Base-by-base conservation (phyloP, 176 grass and related monocot species). In the Carex littledalei region DNA sequence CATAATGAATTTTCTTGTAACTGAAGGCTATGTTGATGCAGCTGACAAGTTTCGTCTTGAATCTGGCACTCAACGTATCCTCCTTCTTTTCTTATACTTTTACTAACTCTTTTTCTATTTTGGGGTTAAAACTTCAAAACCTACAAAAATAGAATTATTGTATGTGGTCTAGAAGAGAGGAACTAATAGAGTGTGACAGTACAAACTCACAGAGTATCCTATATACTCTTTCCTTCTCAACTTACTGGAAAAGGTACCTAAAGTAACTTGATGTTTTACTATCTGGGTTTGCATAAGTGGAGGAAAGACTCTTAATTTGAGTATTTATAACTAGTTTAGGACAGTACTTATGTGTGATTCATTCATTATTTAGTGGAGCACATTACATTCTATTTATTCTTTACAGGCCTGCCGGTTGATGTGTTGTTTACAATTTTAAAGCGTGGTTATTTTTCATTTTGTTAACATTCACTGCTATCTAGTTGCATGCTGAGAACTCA, bases 1-100 rank as follows among this genome's bases (percentile, higher is more conserved):
- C 50, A 90, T 97, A 60, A 97, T 97, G 94, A 97, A 97, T 59
- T 97, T 91, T 84, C 91, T 98, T 61, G 92, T 98, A 71, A 94
- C 92, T 52, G 95, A 98, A 86, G 95, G 95, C 41, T 94, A 90
- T 78, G 92, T 93, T 53, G 92, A 98, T 67, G 92, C 95, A 57
- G 95, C 95, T 53, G 95, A 98, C 65, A 98, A 93, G 85, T 98
- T 98, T 85, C 95, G 92, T 65, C 16, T 91, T 71, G 95, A 98
- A 87, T 94, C 92, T 69, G 95, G 92, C 87, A 93, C 92, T 78
- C 90, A 98, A 56, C 92, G 95, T 98, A 98, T 57, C 86, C 47
- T 62, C 26, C 26, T n/a, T 52, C 59, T 49, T 62, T 43, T 57
- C 2, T 64, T 66, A 4, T 13, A 13, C 21, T 78, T 78, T 34